These are phyloP conservation scores for Skeletonema menzelii DNA, from an alignment of 108 stramenopile genomes.

Conservation along the genomic window DNA sequence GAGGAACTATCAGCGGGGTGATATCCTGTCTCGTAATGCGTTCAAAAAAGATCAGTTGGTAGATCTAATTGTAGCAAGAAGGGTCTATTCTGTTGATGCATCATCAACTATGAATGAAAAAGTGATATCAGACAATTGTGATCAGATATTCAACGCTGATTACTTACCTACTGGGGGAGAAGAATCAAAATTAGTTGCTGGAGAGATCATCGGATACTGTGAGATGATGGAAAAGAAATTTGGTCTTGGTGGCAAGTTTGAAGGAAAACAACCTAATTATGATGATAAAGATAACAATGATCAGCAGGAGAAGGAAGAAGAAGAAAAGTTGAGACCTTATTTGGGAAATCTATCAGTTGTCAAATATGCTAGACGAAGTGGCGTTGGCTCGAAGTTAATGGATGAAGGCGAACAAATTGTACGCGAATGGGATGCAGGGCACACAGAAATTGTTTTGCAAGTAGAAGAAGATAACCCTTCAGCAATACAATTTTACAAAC, in stretches of 20 bases:
- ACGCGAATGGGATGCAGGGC: conserved; percentile 51
- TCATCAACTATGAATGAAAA: background rate
- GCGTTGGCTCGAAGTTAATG: conserved; percentile 69
- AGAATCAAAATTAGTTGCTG: conserved; percentile 41
- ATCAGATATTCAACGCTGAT: conserved; percentile 27
- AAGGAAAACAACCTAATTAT: conserved; percentile 5
- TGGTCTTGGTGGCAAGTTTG: conserved; percentile 54
- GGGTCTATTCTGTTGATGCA: conserved; percentile 36
- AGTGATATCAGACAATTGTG: background rate
- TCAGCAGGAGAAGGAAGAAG: background rate
- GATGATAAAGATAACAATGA: background rate
- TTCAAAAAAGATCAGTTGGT: conserved; percentile 40
- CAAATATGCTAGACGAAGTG: conserved; percentile 57
- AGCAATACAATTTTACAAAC: conserved; percentile 71
- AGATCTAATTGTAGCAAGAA: conserved; percentile 61
- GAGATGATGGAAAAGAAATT: conserved; percentile 73
- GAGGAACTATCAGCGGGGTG: conserved; percentile 42
- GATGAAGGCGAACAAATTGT: conserved; percentile 70
- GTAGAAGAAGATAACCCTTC: conserved; percentile 78
- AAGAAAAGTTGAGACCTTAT: conserved; percentile 50
- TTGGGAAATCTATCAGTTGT: conserved; percentile 73
- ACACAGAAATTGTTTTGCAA: conserved; percentile 74
- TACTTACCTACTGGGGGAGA: conserved; percentile 4
- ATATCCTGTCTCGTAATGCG: conserved; percentile 28
- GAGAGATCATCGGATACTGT: conserved; percentile 75